Percentiles rank a stretch among this genome's conserved stretches.
These are phyloP conservation scores for Coemansia aciculifera DNA, from an alignment of 192 early-diverging fungal species.

Conservation along the genomic window DNA sequence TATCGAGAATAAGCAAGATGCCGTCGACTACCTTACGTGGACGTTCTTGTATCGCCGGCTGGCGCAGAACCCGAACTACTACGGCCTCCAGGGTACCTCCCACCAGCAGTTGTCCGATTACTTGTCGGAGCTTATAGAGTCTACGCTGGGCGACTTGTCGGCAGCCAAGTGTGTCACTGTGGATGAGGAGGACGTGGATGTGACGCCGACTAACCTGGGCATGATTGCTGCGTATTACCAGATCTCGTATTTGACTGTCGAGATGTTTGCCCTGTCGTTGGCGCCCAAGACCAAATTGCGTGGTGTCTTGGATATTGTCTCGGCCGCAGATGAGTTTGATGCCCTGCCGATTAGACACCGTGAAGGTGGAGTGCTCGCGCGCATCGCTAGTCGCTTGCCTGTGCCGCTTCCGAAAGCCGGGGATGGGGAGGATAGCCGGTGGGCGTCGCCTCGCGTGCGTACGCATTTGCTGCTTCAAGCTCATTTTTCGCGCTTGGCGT, in stretches of 20 bases:
- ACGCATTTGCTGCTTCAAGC: conserved; percentile 92
- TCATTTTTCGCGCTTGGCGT: conserved; percentile 86
- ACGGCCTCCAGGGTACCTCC: conserved; percentile 81
- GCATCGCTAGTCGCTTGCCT: conserved; percentile 80
- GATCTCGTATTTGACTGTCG: conserved; percentile 91
- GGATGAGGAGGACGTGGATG: conserved; percentile 37
- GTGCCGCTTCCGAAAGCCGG: conserved; percentile 39
- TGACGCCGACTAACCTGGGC: conserved; percentile 81
- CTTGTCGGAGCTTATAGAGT: conserved; percentile 93
- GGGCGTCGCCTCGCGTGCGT: conserved; percentile 89
- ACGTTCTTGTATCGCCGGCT: conserved; percentile 96
- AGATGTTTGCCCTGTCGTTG: conserved; percentile 89
- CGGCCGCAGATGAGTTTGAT: conserved; percentile 92
- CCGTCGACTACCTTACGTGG: conserved; percentile 99
- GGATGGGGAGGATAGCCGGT: conserved; percentile 23
- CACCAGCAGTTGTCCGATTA: conserved; percentile 90
- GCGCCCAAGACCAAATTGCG: conserved; percentile 83
- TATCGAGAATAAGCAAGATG: conserved; percentile 97
- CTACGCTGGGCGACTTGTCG: conserved; percentile 82
- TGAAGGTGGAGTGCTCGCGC: conserved; percentile 78
- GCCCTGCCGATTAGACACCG: conserved; percentile 90
- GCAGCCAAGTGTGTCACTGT: conserved; percentile 72
- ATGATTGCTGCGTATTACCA: conserved; percentile 99
- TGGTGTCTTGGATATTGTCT: conserved; percentile 91
- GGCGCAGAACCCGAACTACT: conserved; percentile 97